Conservation (phyloP, 2,329 filamentous ascomycete species). For the Chaetomium olivaceum region DNA sequence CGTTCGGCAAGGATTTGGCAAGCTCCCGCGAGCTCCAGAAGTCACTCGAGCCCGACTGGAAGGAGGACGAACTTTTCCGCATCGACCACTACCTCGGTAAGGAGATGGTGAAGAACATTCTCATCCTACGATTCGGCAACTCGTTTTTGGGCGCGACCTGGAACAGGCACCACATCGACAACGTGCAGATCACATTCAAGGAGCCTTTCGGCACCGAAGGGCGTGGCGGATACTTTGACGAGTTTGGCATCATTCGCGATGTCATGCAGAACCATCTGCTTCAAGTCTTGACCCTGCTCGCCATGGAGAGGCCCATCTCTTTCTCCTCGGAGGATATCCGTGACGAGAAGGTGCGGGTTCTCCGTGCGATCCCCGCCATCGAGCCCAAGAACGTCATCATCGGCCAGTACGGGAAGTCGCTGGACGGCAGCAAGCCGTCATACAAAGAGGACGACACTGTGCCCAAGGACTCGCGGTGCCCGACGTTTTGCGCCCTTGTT, state of each 20-base stretch:
- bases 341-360: constrained; percentile 96
- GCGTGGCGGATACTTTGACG: constrained; percentile 97
- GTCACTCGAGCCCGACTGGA: constrained; percentile 96
- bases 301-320: constrained; percentile 97
- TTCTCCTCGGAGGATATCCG: constrained; percentile 98
- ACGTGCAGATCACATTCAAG: constrained; percentile 99
- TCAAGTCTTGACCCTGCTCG: constrained; percentile 91
- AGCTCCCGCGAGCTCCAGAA: constrained; percentile 94
- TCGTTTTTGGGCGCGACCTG: constrained; percentile 98
- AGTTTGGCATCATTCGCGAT: constrained; percentile 98
- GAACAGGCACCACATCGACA: constrained; percentile 99
- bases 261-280: constrained; percentile 99
- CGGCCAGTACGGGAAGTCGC: constrained; percentile 93
- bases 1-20: constrained; percentile 93
- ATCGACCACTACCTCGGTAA: constrained; percentile 99
- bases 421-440: constrained; percentile 92
- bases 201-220: constrained; percentile 98
- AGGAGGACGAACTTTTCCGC: constrained; percentile 97
- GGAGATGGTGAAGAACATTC: constrained; percentile 99
- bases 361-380: constrained; percentile 88
- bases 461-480: constrained; percentile 94
- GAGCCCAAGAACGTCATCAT: constrained; percentile 99
- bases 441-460: constrained; percentile 99
- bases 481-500: constrained; percentile 95
- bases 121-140: constrained; percentile 97